Percentiles rank a stretch among this genome's conserved stretches.
Evolutionary conservation across 106 monocot species (phyloP).

Genomic region (Xerophyta viscosa): DNA sequence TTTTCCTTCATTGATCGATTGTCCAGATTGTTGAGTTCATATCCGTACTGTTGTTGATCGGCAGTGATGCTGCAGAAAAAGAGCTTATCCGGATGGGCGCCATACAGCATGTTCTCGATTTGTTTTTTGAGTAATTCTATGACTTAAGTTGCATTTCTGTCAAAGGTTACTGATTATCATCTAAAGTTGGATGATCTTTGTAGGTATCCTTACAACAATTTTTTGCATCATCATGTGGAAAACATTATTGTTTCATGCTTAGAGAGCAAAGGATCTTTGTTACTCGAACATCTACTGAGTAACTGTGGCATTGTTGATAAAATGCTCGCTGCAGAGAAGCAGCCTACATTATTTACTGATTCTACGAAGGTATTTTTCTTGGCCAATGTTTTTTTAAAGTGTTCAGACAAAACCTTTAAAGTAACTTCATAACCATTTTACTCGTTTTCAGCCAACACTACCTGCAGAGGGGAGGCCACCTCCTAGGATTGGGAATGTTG

Average conservation of each 20-base stretch:
- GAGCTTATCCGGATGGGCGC: slow-evolving; percentile 58
- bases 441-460: slow-evolving; percentile 49
- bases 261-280: slow-evolving; percentile 59
- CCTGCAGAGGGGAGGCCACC: slow-evolving; percentile 41
- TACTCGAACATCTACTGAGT: slow-evolving; percentile 72
- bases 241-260: slow-evolving; percentile 72
- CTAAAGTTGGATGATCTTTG: slow-evolving; percentile 8
- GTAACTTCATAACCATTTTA: not conserved
- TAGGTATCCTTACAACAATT: slow-evolving; percentile 96
- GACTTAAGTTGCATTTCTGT: not conserved
- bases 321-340: slow-evolving; percentile 77
- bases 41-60: slow-evolving; percentile 77
- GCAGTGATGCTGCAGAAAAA: slow-evolving; percentile 74
- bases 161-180: slow-evolving; percentile 1
- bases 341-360: slow-evolving; percentile 35
- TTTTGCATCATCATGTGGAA: slow-evolving; percentile 91
- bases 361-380: slow-evolving; percentile 33
- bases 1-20: not conserved
- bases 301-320: slow-evolving; percentile 64
- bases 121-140: slow-evolving; percentile 86
- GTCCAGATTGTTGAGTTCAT: slow-evolving; percentile 98
- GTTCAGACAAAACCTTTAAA: not conserved
- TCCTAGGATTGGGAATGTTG: slow-evolving; percentile 76
- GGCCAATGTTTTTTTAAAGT: not conserved
- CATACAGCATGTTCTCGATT: slow-evolving; percentile 50